Base-by-base conservation (phyloP, 768 basidiomycete genomes). In the Rhodotorula taiwanensis region DNA sequence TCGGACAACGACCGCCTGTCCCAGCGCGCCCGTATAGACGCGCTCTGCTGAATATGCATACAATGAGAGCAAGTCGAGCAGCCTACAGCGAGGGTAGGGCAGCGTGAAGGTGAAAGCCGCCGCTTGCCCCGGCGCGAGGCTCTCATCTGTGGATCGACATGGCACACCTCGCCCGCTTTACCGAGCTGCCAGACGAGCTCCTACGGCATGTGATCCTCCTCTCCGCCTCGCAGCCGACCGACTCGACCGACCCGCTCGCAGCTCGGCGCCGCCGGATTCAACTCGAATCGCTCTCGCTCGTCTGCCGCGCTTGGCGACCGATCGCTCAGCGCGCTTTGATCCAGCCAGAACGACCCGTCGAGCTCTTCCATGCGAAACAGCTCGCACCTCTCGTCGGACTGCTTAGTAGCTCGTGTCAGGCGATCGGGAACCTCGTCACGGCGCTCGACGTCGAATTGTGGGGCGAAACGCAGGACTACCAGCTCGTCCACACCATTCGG, bases 141-240 rank as follows among this genome's bases (percentile, higher is more conserved):
- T 11, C 15, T 28, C 10, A 39, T 16, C 10, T 9, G 9, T 39
- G 10, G 16, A n/a, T n/a, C 36, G 36, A 9, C 36, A 39, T 39
- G 36, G 36, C 36, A 16, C 36, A 39, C 36, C 36, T 39, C 36
- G 36, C 36, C 36, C 10, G 27, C 39, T 30, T 53, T 5, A 1
- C 18, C 28, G 41, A 42, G 4, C 30, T 60, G 27, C 60, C 60
- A 5, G 44, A 44, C 11, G 60, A 60, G 52, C 44, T 60, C n/a
- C 34, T 49, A 3, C 11, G 28, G 11, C 60, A 54, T 53, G 50
- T 55, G 4, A 7, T 62, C 18, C 20, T 21, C n/a, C 55, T 57
- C 34, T 47, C 55, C 4, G 31, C 44, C 23, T 4, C 27, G 8
- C 25, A n/a, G n/a, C n/a, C 41, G 5, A 3, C 41, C 6, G 36